A percentile compares a stretch with the other conserved stretches of the same genome.
phyloP scores from a whole-genome alignment of 495 filamentous ascomycete genomes.

The Penicilliopsis zonata region DNA sequence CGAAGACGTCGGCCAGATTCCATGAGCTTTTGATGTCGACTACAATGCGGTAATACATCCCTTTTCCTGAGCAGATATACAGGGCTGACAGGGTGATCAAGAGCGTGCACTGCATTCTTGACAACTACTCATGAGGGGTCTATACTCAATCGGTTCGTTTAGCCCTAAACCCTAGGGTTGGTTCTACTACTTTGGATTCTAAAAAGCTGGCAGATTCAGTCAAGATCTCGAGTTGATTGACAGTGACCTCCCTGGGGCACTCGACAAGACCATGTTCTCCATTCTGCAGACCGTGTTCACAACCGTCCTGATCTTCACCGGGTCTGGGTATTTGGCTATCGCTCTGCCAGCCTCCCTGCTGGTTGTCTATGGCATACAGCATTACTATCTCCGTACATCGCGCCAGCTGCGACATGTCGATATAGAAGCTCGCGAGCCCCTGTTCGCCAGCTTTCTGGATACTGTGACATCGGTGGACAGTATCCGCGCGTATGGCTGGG shows the following conservation, averaged over 20 bases:
- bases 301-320: slow-evolving; percentile 36
- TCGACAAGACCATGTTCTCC: too few relatives aligned
- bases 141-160: too few relatives aligned
- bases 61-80: too few relatives aligned
- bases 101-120: too few relatives aligned
- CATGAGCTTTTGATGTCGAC: too few relatives aligned
- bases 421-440: slow-evolving; percentile 46
- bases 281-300: too few relatives aligned
- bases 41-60: too few relatives aligned
- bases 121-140: too few relatives aligned
- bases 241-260: slow-evolving; percentile 38
- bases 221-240: slow-evolving; percentile 51
- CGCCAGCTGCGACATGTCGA: slow-evolving; percentile 52
- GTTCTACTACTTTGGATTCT: too few relatives aligned
- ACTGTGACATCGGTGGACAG: slow-evolving; percentile 34
- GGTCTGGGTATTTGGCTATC: slow-evolving; percentile 37
- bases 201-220: slow-evolving; percentile 48
- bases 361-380: slow-evolving; percentile 43
- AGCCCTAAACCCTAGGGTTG: too few relatives aligned
- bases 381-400: slow-evolving; percentile 51
- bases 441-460: slow-evolving; percentile 49
- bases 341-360: slow-evolving; percentile 36
- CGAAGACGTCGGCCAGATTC: too few relatives aligned
- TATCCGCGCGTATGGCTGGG: slow-evolving; percentile 47
- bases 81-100: too few relatives aligned